These are phyloP conservation scores for Williopsis jadinii DNA, from an alignment of 1,139 yeast species.

Conservation along the genomic window DNA sequence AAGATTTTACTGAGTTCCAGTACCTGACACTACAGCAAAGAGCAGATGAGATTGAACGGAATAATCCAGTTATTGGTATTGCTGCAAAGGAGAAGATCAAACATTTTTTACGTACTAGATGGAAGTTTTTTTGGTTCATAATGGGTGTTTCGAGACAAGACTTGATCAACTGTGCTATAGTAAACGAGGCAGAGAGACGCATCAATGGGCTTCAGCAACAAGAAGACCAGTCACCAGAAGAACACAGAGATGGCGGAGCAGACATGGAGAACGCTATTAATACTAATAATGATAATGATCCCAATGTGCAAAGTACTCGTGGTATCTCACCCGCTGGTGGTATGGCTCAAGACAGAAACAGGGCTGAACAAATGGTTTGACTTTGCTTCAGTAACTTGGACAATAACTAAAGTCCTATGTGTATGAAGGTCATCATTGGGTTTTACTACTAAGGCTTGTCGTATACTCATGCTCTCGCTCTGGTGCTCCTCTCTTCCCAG, in stretches of 20 bases:
- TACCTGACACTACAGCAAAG: constrained; percentile 21
- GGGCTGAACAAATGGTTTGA: background rate
- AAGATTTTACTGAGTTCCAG: constrained; percentile 17
- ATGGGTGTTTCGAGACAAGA: constrained; percentile 47
- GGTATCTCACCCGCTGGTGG: background rate
- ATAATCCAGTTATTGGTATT: constrained; percentile 34
- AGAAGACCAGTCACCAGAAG: too few relatives aligned
- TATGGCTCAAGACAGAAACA: background rate
- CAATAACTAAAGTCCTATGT: too few relatives aligned
- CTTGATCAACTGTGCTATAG: constrained; percentile 46
- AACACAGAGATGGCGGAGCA: too few relatives aligned
- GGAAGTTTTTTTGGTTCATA: constrained; percentile 41
- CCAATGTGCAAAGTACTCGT: too few relatives aligned
- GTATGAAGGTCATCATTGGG: too few relatives aligned
- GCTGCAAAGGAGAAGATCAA: constrained; percentile 35
- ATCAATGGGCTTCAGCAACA: constrained; percentile 12
- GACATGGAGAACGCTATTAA: too few relatives aligned
- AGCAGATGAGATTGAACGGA: constrained; percentile 18
- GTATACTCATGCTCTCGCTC: too few relatives aligned
- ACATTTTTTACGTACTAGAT: constrained; percentile 30
- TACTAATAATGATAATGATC: too few relatives aligned
- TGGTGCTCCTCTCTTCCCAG: too few relatives aligned
- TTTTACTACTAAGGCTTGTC: too few relatives aligned
- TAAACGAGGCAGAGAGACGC: constrained; percentile 30
- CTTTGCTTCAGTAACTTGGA: too few relatives aligned